Percentiles rank a stretch among this genome's conserved stretches.
Conservation (phyloP, 352 stramenopile species). For the Pythium biforme region DNA sequence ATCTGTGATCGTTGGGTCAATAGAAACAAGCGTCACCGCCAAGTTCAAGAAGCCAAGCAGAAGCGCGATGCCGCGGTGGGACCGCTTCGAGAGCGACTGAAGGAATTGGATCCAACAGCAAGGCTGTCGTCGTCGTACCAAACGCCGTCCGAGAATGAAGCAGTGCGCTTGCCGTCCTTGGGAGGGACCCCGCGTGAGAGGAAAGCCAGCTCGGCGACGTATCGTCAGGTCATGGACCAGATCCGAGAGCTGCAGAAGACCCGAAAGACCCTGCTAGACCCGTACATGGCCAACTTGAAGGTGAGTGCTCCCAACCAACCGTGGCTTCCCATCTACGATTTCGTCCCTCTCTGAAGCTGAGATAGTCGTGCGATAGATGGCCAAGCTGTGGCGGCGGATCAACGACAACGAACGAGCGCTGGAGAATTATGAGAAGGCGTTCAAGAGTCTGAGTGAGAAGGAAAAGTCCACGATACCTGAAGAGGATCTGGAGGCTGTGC, state of each 20-base stretch:
- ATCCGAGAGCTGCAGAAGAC: conserved; percentile 42
- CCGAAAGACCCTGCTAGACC: conserved; percentile 40
- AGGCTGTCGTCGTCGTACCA: conserved; percentile 12
- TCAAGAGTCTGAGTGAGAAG: conserved; percentile 35
- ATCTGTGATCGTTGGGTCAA: background rate
- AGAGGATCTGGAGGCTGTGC: conserved; percentile 30
- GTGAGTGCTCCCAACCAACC: conserved; percentile 20
- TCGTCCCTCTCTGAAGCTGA: background rate
- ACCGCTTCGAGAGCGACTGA: conserved; percentile 30
- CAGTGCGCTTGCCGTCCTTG: conserved; percentile 14
- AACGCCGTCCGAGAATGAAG: conserved; percentile 3
- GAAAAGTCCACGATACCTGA: conserved; percentile 29
- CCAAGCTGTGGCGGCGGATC: conserved; percentile 51
- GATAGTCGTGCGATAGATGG: conserved; percentile 33
- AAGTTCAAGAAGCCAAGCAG: conserved; percentile 42
- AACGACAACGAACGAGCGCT: conserved; percentile 46
- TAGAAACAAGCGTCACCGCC: conserved; percentile 45
- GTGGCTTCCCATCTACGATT: background rate
- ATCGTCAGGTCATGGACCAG: conserved; percentile 43
- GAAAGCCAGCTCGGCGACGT: conserved; percentile 24
- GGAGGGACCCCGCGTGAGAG: background rate
- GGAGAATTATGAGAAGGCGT: conserved; percentile 54
- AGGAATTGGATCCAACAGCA: conserved; percentile 26
- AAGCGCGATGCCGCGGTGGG: conserved; percentile 28
- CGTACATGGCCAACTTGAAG: conserved; percentile 54